These are phyloP conservation scores for Claviceps sorghi DNA, from an alignment of 2,329 filamentous ascomycete species.

Conservation along the genomic window DNA sequence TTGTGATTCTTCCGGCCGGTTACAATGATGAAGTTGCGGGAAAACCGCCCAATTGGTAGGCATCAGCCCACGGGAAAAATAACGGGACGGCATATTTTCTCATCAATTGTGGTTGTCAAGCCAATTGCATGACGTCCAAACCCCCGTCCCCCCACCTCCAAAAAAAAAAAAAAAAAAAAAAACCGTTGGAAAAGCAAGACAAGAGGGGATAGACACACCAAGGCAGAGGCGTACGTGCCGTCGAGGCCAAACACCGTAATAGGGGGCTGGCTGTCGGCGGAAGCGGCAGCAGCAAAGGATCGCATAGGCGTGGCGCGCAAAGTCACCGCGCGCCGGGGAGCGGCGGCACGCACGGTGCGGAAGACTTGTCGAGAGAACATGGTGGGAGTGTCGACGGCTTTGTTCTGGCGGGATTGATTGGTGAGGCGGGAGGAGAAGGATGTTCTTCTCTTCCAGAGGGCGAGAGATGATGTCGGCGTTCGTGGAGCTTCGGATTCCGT, in stretches of 20 bases:
- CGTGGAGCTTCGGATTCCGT: slow-evolving; percentile 15
- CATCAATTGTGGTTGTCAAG: background rate
- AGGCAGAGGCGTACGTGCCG: slow-evolving; percentile 93
- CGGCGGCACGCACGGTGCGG: slow-evolving; percentile 41
- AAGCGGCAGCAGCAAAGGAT: slow-evolving; percentile 61
- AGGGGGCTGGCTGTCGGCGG: slow-evolving; percentile 63
- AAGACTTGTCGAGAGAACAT: slow-evolving; percentile 49
- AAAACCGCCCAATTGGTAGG: too few relatives aligned
- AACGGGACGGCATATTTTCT: background rate
- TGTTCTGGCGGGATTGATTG: slow-evolving; percentile 1
- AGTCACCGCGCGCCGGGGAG: slow-evolving; percentile 41
- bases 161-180: background rate
- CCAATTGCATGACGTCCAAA: background rate
- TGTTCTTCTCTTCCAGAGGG: too few relatives aligned
- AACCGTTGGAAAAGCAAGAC: background rate
- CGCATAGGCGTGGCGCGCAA: slow-evolving; percentile 43
- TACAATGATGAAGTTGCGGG: too few relatives aligned
- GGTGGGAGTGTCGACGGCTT: slow-evolving; percentile 12
- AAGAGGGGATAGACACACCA: slow-evolving; percentile 41
- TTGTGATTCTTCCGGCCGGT: background rate
- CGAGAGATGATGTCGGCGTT: slow-evolving; percentile 11
- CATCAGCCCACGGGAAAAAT: too few relatives aligned
- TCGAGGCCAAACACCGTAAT: slow-evolving; percentile 89
- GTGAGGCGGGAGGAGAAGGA: too few relatives aligned
- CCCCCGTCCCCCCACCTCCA: too few relatives aligned